These are phyloP conservation scores for Elsinoe arachidis DNA, from an alignment of 2,329 filamentous ascomycete genomes.

Conservation along the genomic window DNA sequence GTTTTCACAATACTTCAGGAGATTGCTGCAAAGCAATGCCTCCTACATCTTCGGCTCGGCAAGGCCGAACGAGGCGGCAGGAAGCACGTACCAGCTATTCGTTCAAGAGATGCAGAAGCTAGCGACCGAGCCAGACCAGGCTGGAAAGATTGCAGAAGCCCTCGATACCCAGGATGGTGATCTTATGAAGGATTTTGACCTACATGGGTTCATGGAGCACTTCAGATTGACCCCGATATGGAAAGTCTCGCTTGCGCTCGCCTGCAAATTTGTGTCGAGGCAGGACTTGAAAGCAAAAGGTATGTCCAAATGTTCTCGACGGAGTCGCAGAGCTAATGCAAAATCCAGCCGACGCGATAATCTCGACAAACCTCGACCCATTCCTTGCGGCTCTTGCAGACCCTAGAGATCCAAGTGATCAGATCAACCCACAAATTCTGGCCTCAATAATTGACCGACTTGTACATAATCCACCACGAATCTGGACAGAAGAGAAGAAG, in stretches of 20 bases:
- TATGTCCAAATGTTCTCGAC: constrained; percentile 33
- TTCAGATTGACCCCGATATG: constrained; percentile 86
- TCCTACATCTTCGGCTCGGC: constrained; percentile 72
- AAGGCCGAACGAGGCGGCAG: constrained; percentile 48
- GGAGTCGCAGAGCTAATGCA: background rate
- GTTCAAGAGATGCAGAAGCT: constrained; percentile 80
- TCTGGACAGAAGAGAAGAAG: constrained; percentile 68
- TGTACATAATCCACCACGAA: constrained; percentile 76
- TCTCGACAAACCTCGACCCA: constrained; percentile 67
- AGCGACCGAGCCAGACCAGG: constrained; percentile 68
- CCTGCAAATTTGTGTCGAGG: constrained; percentile 68
- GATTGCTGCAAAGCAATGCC: constrained; percentile 84
- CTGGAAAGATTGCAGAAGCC: constrained; percentile 83
- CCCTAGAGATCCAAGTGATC: constrained; percentile 44
- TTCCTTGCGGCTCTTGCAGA: constrained; percentile 70
- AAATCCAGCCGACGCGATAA: constrained; percentile 70
- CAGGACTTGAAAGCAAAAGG: constrained; percentile 83
- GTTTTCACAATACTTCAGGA: constrained; percentile 89
- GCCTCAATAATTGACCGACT: constrained; percentile 77
- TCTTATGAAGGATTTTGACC: constrained; percentile 89
- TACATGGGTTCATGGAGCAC: constrained; percentile 91
- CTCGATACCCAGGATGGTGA: constrained; percentile 87
- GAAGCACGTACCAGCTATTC: constrained; percentile 76
- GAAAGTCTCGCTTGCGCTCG: constrained; percentile 78
- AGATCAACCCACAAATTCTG: constrained; percentile 61